Evolutionary conservation across 345 rosid genomes (phyloP).

Genomic region (Adansonia digitata): DNA sequence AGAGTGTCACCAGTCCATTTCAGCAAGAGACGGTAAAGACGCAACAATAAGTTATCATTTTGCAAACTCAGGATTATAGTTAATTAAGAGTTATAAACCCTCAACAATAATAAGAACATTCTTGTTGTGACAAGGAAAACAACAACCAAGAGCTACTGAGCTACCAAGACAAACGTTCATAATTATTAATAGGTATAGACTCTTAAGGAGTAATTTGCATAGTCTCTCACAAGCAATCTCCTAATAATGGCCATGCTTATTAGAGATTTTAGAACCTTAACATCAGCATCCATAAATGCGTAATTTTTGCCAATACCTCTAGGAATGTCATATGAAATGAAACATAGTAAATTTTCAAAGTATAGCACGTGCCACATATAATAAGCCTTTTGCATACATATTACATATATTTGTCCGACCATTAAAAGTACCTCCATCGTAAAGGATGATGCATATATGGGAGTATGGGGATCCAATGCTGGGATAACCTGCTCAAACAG

Average conservation of each 20-base stretch:
- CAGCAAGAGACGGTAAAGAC: neutral
- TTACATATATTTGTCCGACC: neutral
- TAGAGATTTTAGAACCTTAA: neutral
- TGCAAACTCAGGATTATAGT: neutral
- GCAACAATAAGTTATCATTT: neutral
- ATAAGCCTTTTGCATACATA: neutral
- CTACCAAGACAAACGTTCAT: neutral
- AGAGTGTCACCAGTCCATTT: conserved; percentile 7
- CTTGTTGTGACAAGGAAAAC: neutral
- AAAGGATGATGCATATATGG: conserved; percentile 91
- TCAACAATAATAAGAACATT: neutral
- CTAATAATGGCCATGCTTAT: neutral
- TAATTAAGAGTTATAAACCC: neutral
- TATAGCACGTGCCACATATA: neutral
- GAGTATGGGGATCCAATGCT: conserved; percentile 75
- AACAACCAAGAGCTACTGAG: neutral
- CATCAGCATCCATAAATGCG: conserved; percentile 1
- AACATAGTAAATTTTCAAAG: neutral
- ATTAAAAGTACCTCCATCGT: conserved; percentile 81
- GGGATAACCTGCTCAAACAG: conserved; percentile 76
- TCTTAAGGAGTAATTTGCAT: neutral
- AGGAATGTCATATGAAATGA: neutral
- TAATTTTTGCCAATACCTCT: conserved; percentile 3
- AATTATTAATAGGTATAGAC: neutral
- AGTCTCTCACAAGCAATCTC: no score